Base-by-base conservation (phyloP, 148 eudicot species). In the Amaranthus palmeri region DNA sequence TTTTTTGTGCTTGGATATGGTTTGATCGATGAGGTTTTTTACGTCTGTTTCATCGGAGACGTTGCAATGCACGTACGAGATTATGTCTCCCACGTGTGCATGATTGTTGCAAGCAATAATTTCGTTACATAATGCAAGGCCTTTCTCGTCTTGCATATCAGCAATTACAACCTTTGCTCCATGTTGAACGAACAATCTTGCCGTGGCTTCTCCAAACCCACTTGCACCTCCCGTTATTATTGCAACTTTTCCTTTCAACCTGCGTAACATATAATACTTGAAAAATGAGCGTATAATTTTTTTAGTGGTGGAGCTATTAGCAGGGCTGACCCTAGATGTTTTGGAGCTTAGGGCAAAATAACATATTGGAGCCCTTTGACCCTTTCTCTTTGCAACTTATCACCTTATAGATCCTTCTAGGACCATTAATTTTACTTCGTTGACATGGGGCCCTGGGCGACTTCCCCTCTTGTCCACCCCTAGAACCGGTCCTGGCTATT, bases 221-320 rank as follows among this genome's bases (percentile, higher is more conserved):
- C 89, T 81, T 15, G 92, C 86, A 8, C 89, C 92, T 1, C 92
- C 87, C 1, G 88, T 88, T 49, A 88, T 84, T 5, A 88, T 81
- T 2, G 84, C 84, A 1, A 83, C 85, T 59, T 83, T 85, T 2
- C 81, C 84, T 41, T 65, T 63, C 50, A 87, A 63, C 81, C 88
- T 87, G 68, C n/a, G 6, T 9, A 40, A 2, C 13, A 9, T 2
- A 25, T 25, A 25, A 25, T 25, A 25, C 36, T 25, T 25, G 36
- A 25, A 25, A 25, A 25, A 25, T 25, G 36, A 25, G 36, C 36
- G 1, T 25, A 25, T 25, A 1, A 25, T 0, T 25, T 25, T 0
- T 25, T 25, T 25, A 25, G 36, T 0, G 36, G 36, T 1, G 36
- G 36, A 25, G 36, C 36, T 25, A 25, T 25, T 25, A n/a, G n/a